Evolutionary conservation across 2,329 filamentous ascomycete genomes (phyloP), one percentile per base, ranked within the genome.

Genomic region (Setomelanomma holmii): DNA sequence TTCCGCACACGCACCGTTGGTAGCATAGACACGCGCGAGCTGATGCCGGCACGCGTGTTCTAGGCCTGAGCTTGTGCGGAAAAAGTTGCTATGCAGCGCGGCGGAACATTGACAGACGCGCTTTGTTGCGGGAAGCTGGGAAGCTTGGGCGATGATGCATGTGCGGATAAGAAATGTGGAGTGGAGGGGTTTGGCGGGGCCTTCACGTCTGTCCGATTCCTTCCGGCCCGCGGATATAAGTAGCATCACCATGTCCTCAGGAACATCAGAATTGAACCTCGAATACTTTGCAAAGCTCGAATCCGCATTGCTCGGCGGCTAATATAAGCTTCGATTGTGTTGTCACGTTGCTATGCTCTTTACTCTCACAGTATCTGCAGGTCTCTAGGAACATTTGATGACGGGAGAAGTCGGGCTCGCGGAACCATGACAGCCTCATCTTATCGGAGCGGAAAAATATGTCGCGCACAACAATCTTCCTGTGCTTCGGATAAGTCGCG

Each of bases 201-300:
- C 51, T 42, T 22, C 10, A 49, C 53, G 49, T 44, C 27, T 30
- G 43, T 55, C 66, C 66, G 66, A 64, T 39, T 58, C 66, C 40
- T 67, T 67, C 66, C 66, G 66, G 56, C 42, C 66, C 64, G 64
- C 66, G 66, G 66, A 65, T 58, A 27, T 51, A 47, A 48, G 16
- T 27, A 21, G 35, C 20, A 33, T 27, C 19, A 30, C 36, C 24
- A 30, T 30, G 24, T 6, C 24, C 6, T 30, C 24, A 6, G 24
- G 24, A 6, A 12, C 6, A 17, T 23, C 43, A n/a, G n/a, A n/a
- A n/a, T 45, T 23, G 4, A 38, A 36, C 24, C 12, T 30, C 7
- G 12, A 30, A 30, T 30, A 30, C 12, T 21, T 8, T 34, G 20
- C 19, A 17, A 24, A 16, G 5, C 6, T 30, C 7, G 12, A 12